phyloP scores from a whole-genome alignment of 495 filamentous ascomycete species.

The Neurospora pannonica region DNA sequence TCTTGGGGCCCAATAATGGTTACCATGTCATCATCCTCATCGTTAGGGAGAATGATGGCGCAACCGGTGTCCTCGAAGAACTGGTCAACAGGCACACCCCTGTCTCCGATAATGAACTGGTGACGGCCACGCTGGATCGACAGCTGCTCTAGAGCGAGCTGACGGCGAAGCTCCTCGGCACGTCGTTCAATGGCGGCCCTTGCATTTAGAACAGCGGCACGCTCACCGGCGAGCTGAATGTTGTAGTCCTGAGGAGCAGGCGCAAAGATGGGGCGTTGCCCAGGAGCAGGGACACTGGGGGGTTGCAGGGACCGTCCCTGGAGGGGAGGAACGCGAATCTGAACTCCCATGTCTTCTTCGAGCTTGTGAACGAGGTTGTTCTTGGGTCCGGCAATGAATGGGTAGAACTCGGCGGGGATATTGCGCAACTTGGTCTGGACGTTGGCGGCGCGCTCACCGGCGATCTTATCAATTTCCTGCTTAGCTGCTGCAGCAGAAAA shows the following conservation, averaged over 20 bases:
- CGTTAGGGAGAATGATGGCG: slow-evolving; percentile 67
- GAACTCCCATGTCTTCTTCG: slow-evolving; percentile 53
- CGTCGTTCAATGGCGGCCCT: slow-evolving; percentile 68
- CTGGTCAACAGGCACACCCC: slow-evolving; percentile 65
- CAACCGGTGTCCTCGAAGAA: slow-evolving; percentile 90
- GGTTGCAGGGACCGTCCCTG: slow-evolving; percentile 63
- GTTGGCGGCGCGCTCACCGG: slow-evolving; percentile 72
- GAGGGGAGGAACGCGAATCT: slow-evolving; percentile 71
- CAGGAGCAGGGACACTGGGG: slow-evolving; percentile 52
- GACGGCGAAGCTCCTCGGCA: slow-evolving; percentile 58
- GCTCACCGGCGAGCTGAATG: slow-evolving; percentile 81
- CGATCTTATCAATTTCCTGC: slow-evolving; percentile 73
- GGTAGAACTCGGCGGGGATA: slow-evolving; percentile 87
- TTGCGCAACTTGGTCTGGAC: slow-evolving; percentile 67
- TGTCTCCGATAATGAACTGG: slow-evolving; percentile 82
- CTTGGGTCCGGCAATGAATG: slow-evolving; percentile 82
- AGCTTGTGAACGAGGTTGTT: slow-evolving; percentile 56
- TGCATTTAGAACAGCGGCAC: slow-evolving; percentile 68
- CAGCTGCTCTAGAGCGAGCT: slow-evolving; percentile 62
- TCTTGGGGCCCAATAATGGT: slow-evolving; percentile 74
- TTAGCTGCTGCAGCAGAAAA: slow-evolving; percentile 72
- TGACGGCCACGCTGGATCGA: slow-evolving; percentile 70
- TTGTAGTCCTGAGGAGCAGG: slow-evolving; percentile 54
- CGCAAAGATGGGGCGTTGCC: slow-evolving; percentile 55
- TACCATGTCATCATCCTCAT: slow-evolving; percentile 66